Percentiles rank a stretch among this genome's conserved stretches.
Conservation (phyloP, 441 rosid genomes). For the Pelargonium australe region DNA sequence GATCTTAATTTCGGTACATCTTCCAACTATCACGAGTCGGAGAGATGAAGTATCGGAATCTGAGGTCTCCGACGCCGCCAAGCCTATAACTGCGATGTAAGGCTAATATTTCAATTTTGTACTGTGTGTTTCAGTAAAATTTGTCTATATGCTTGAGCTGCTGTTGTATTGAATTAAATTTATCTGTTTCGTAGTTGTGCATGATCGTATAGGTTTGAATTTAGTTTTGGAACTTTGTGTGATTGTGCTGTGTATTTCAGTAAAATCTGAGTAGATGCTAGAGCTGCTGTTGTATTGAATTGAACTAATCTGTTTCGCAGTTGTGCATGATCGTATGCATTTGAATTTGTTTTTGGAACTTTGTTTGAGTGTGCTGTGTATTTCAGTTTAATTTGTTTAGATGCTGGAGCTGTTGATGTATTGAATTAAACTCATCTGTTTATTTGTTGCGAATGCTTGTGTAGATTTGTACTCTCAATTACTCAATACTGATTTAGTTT, state of each 20-base stretch:
- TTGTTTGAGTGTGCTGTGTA: neutral
- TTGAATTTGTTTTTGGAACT: neutral
- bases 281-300: neutral
- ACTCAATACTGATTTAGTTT: neutral
- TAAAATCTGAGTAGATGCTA: neutral
- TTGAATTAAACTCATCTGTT: neutral
- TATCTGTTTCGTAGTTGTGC: neutral
- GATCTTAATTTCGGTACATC: slow-evolving; percentile 16
- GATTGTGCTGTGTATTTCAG: neutral
- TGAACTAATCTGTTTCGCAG: neutral
- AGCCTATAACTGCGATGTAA: slow-evolving; percentile 22
- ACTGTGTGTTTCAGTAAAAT: neutral
- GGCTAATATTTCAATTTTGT: neutral
- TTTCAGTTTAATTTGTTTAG: neutral
- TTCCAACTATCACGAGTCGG: neutral
- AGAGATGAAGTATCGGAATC: neutral
- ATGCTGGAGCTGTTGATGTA: neutral
- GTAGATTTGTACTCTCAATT: neutral
- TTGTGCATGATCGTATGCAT: neutral
- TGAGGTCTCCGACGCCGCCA: slow-evolving; percentile 10
- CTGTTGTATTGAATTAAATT: neutral
- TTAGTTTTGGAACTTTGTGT: neutral
- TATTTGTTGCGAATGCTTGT: neutral
- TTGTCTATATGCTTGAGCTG: neutral
- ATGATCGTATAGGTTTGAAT: neutral